Evolutionary conservation across 805 yeast genomes (phyloP).

Genomic region (Metschnikowia dekortorum): DNA sequence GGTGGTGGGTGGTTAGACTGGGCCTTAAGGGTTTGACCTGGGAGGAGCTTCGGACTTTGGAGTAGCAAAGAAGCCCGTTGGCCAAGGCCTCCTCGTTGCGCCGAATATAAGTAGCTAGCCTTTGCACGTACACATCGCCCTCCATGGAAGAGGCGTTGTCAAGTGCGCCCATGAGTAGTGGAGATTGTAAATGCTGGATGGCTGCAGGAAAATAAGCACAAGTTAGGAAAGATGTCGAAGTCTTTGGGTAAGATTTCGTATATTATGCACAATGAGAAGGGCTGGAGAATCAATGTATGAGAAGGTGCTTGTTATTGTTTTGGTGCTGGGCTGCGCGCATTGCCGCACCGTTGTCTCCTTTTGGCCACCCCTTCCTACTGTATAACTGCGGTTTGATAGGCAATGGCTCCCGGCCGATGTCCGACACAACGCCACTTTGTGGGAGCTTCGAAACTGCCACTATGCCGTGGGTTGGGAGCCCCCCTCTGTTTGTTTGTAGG

Average conservation of each 20-base stretch:
- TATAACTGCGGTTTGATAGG: too few relatives aligned
- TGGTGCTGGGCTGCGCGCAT: conserved; percentile 4
- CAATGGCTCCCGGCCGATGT: too few relatives aligned
- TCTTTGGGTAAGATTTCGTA: neutral
- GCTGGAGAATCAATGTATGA: neutral
- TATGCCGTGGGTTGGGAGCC: too few relatives aligned
- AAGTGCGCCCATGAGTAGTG: conserved; percentile 15
- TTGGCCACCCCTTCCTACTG: neutral
- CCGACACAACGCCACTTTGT: too few relatives aligned
- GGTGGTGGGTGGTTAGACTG: conserved; percentile 58
- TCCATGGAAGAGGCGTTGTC: conserved; percentile 39
- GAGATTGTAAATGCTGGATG: neutral
- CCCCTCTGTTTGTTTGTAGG: too few relatives aligned
- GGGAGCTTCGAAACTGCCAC: too few relatives aligned
- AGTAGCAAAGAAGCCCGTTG: conserved; percentile 52
- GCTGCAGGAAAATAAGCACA: neutral
- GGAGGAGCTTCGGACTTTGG: conserved; percentile 28
- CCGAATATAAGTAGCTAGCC: conserved; percentile 49
- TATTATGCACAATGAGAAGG: conserved; percentile 1
- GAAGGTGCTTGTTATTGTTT: conserved; percentile 5
- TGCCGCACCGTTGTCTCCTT: neutral
- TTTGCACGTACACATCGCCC: conserved; percentile 55
- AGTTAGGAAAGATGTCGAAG: neutral
- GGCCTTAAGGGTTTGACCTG: conserved; percentile 51
- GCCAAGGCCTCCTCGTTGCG: conserved; percentile 57